phyloP scores from a whole-genome alignment of 352 stramenopile species.

The Globisporangium apiculatum region DNA sequence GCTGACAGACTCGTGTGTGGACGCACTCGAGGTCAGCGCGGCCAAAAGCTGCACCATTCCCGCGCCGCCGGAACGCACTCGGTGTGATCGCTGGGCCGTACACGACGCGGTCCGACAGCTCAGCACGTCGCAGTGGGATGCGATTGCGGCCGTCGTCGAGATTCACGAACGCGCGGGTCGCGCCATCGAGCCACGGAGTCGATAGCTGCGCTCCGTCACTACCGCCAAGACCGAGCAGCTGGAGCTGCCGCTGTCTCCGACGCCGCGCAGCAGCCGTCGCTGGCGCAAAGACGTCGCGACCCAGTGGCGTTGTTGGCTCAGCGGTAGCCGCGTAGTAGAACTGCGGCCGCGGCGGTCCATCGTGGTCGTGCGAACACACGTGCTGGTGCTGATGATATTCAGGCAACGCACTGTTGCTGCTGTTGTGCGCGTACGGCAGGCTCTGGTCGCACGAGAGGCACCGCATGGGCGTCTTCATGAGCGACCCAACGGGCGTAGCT shows the following conservation, averaged over 20 bases:
- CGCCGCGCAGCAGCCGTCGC: conserved; percentile 8
- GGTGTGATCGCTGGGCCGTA: conserved; percentile 62
- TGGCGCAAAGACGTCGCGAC: conserved; percentile 6
- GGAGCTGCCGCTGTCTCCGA: conserved; percentile 10
- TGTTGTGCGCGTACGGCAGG: conserved; percentile 19
- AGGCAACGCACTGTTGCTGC: not conserved
- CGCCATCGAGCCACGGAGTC: conserved; percentile 4
- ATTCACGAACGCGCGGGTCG: conserved; percentile 25
- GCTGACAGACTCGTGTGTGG: not conserved
- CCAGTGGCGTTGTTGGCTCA: not conserved
- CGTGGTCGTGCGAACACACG: not conserved
- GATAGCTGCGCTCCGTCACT: not conserved
- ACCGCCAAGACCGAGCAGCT: not conserved
- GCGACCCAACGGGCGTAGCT: conserved; percentile 15
- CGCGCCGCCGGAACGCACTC: conserved; percentile 19
- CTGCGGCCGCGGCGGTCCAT: not conserved
- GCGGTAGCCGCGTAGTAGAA: not conserved
- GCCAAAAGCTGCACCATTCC: not conserved
- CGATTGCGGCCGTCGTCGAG: conserved; percentile 52
- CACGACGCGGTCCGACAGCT: conserved; percentile 52
- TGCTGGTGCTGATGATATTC: conserved; percentile 4
- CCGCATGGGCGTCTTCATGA: conserved; percentile 48
- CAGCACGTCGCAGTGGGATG: conserved; percentile 41
- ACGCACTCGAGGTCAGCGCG: conserved; percentile 10
- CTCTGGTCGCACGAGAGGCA: conserved; percentile 60